Base-by-base conservation (phyloP, 2,329 filamentous ascomycete species). In the Fusarium staphyleae region DNA sequence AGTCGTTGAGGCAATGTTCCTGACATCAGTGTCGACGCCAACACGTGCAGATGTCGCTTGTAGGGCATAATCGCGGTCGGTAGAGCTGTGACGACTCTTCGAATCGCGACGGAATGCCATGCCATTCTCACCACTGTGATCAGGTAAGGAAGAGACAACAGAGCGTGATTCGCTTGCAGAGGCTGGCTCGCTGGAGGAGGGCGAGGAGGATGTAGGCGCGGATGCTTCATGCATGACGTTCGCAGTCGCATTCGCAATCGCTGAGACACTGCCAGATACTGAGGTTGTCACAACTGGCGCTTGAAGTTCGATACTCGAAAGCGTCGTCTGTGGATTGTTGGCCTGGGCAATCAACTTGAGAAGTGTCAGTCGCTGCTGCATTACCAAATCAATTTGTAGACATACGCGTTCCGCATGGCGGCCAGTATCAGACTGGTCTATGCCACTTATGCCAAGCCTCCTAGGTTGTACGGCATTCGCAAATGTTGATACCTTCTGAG, bases 401-500 rank as follows among this genome's bases (percentile, higher is more conserved):
- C 55, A 19, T 51, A 57, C 52, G 37, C 34, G 19, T 13, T 57
- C 32, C 22, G 22, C 22, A 30, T 14, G 8, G 12, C 8, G 42
- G 18, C 32, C 32, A n/a, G 16, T 4, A 10, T 22, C 43, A 16
- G 18, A n/a, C 22, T 16, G 48, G 33, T 36, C 18, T 16, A 36
- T 13, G 26, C 11, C 26, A 13, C 14, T 29, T 4, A 43, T 39
- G 41, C 45, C 40, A 35, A 29, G 16, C 39, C 30, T 37, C 28
- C 11, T 34, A n/a, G 29, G 19, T 40, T 16, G 29, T 10, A 29
- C 13, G 40, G 29, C 22, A 10, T 30, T 35, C 24, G 44, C 44
- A 49, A 57, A 42, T 15, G 35, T 29, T 40, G 47, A 45, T 36
- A 30, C 57, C 64, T 65, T 59, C 41, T 36, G 30, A 42, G 22